Conservation (phyloP, 129 eudicot species). For the Solidago caesia region DNA sequence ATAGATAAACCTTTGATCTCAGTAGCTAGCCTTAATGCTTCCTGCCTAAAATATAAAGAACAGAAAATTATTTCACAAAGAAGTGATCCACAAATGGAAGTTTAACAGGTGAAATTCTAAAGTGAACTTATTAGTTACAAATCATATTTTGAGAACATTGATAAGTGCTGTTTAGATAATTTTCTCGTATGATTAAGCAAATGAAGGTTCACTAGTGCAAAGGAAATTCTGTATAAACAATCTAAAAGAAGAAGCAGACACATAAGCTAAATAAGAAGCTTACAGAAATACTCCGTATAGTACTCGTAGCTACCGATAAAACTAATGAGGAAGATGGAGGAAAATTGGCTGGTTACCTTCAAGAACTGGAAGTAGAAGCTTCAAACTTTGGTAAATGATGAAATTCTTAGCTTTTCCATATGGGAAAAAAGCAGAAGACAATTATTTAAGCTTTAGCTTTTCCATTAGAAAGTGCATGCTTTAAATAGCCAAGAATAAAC, state of each 20-base stretch:
- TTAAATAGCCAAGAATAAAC: conserved; percentile 30
- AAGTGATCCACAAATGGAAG: background rate
- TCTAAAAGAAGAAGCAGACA: background rate
- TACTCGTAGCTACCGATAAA: background rate
- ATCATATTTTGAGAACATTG: background rate
- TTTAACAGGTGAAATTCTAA: background rate
- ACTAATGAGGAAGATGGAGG: background rate
- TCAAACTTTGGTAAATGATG: conserved; percentile 27
- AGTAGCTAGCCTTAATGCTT: conserved; percentile 12
- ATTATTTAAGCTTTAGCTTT: conserved; percentile 46
- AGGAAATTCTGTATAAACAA: background rate
- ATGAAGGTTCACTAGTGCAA: background rate
- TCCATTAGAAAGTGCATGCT: conserved; percentile 36
- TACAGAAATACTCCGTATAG: background rate
- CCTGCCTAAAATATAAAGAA: conserved; percentile 22
- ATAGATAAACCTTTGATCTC: conserved; percentile 15
- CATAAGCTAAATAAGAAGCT: background rate
- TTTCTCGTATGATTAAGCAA: background rate
- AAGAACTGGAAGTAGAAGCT: conserved; percentile 26
- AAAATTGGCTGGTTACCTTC: conserved; percentile 28
- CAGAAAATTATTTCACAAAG: background rate
- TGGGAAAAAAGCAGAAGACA: conserved; percentile 36
- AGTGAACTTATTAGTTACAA: background rate
- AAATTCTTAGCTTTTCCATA: conserved; percentile 27
- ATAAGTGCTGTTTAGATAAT: background rate